phyloP scores from a whole-genome alignment of 495 filamentous ascomycete species.

The Glarea lozoyensis region DNA sequence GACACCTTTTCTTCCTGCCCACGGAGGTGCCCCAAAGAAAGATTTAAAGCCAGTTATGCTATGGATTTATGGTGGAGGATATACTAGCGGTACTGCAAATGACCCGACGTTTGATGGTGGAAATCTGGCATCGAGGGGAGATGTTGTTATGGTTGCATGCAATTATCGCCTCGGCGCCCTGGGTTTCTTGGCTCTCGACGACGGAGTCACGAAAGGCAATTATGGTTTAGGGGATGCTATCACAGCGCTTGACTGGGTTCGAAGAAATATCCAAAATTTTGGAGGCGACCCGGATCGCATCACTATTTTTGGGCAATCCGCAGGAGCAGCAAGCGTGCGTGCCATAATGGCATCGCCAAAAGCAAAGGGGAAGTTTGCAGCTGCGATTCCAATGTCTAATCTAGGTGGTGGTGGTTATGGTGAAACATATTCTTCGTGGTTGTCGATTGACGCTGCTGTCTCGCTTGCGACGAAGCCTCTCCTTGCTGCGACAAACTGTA shows the following conservation, averaged over 20 bases:
- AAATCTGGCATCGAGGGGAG: slow-evolving; percentile 36
- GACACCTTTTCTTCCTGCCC: slow-evolving; percentile 36
- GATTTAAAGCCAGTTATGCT: slow-evolving; percentile 38
- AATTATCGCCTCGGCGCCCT: slow-evolving; percentile 26
- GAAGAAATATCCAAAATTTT: slow-evolving; percentile 38
- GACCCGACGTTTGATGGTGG: slow-evolving; percentile 33
- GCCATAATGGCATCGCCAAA: slow-evolving; percentile 44
- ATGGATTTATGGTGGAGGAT: slow-evolving; percentile 27
- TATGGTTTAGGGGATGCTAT: slow-evolving; percentile 44
- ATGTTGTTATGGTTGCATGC: slow-evolving; percentile 35
- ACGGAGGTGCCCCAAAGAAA: slow-evolving; percentile 15
- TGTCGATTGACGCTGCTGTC: slow-evolving; percentile 32
- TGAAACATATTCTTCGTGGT: slow-evolving; percentile 39
- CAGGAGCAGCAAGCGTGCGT: slow-evolving; percentile 47
- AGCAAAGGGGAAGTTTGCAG: slow-evolving; percentile 37
- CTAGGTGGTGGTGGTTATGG: slow-evolving; percentile 40
- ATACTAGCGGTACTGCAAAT: slow-evolving; percentile 17
- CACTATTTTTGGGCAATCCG: slow-evolving; percentile 41
- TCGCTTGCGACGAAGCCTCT: slow-evolving; percentile 24
- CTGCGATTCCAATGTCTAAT: slow-evolving; percentile 40
- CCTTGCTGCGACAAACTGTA: slow-evolving; percentile 30
- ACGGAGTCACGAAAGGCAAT: slow-evolving; percentile 30
- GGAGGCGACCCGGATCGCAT: slow-evolving; percentile 30
- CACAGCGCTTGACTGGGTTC: slow-evolving; percentile 38
- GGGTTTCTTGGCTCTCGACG: slow-evolving; percentile 34